Evolutionary conservation across 768 basidiomycete species (phyloP).

Genomic region (Leccinum barrowsii): DNA sequence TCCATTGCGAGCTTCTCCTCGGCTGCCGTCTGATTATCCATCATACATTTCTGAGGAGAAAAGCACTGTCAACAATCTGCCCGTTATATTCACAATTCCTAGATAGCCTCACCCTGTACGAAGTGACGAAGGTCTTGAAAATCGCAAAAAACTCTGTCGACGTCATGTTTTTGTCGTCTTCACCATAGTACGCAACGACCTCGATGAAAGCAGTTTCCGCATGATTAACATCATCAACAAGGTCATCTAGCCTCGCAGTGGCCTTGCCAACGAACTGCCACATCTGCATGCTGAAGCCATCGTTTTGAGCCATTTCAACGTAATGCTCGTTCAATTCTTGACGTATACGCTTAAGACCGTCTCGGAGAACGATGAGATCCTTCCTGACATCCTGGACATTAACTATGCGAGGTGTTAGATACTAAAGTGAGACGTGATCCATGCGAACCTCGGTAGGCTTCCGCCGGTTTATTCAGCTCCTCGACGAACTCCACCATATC

Average conservation of each 20-base stretch:
- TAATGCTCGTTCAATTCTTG: conserved; percentile 81
- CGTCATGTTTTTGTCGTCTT: conserved; percentile 83
- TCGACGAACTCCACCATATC: conserved; percentile 85
- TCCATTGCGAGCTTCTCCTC: conserved; percentile 69
- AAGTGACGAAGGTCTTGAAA: conserved; percentile 95
- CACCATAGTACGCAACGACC: conserved; percentile 88
- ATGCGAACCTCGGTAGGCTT: conserved; percentile 81
- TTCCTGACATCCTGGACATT: conserved; percentile 85
- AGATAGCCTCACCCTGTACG: conserved; percentile 63
- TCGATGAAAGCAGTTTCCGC: conserved; percentile 83
- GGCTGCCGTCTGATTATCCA: conserved; percentile 68
- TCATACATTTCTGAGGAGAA: conserved; percentile 73
- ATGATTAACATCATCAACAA: conserved; percentile 82
- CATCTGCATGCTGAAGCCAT: conserved; percentile 88
- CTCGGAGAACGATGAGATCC: conserved; percentile 65
- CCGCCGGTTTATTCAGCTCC: conserved; percentile 84
- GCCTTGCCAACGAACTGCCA: conserved; percentile 84
- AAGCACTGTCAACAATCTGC: conserved; percentile 1
- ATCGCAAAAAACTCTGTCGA: conserved; percentile 94
- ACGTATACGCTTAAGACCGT: conserved; percentile 75
- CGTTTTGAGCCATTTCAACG: conserved; percentile 61
- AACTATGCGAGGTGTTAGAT: conserved; percentile 44
- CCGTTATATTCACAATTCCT: neutral
- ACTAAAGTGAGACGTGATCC: neutral
- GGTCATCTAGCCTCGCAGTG: conserved; percentile 69